Conservation (phyloP, 257 asterid species). For the Fraxinus cuspidata region DNA sequence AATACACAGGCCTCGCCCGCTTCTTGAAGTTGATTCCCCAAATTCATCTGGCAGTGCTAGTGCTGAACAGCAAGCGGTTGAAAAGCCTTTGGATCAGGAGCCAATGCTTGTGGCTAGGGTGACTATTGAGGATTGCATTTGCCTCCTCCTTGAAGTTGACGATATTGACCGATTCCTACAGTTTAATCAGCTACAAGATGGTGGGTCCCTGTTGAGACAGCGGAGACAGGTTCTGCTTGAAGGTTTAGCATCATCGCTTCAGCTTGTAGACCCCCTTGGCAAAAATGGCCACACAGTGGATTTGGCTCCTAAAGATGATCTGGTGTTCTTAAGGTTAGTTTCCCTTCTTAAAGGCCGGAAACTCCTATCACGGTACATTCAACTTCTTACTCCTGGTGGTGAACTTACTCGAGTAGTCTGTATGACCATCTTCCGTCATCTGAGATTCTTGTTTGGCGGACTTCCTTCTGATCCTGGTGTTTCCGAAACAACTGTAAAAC, state of each 20-base stretch:
- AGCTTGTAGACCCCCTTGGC: slow-evolving; percentile 68
- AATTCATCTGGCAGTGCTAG: slow-evolving; percentile 48
- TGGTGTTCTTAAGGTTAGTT: slow-evolving; percentile 55
- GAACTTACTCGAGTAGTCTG: slow-evolving; percentile 68
- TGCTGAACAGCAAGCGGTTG: slow-evolving; percentile 38
- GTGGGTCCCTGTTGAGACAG: slow-evolving; percentile 61
- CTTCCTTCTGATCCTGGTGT: slow-evolving; percentile 46
- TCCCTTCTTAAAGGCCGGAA: slow-evolving; percentile 77
- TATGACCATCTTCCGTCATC: slow-evolving; percentile 78
- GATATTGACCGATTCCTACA: slow-evolving; percentile 84
- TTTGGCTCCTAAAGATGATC: slow-evolving; percentile 55
- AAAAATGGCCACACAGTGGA: slow-evolving; percentile 53
- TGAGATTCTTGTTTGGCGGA: slow-evolving; percentile 69
- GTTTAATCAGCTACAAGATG: slow-evolving; percentile 67
- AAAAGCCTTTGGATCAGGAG: slow-evolving; percentile 94
- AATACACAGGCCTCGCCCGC: slow-evolving; percentile 91
- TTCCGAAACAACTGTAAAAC: slow-evolving; percentile 33
- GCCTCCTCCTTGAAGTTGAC: slow-evolving; percentile 82
- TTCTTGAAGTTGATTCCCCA: slow-evolving; percentile 81
- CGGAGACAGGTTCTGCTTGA: slow-evolving; percentile 68
- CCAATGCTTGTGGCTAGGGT: slow-evolving; percentile 98
- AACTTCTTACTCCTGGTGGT: slow-evolving; percentile 52
- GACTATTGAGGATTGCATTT: slow-evolving; percentile 81
- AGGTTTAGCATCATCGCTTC: slow-evolving; percentile 71
- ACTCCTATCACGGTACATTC: slow-evolving; percentile 56